Evolutionary conservation across 1,284 basidiomycete species (phyloP).

Genomic region (Leccinum cinnamomeum): DNA sequence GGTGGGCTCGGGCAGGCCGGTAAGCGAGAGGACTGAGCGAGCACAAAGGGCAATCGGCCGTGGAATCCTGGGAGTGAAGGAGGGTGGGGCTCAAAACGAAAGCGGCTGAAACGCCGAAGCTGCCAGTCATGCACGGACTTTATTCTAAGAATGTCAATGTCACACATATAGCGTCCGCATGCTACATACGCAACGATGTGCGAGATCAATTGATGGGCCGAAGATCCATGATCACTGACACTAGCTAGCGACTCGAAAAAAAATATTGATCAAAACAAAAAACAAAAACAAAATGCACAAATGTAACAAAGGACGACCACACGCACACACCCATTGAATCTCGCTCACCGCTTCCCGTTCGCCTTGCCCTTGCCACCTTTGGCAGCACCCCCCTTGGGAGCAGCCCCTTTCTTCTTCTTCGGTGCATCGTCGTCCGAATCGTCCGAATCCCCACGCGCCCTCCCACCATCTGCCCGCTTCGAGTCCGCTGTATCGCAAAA

Average conservation of each 20-base stretch:
- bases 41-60: too few species aligned
- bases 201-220: too few species aligned
- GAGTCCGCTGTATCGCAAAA: constrained; percentile 56
- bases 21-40: too few species aligned
- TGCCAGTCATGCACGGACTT: too few species aligned
- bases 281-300: not conserved
- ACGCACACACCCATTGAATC: not conserved
- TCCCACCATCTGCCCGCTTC: constrained; percentile 53
- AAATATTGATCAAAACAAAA: not conserved
- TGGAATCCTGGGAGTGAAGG: too few species aligned
- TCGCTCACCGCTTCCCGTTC: constrained; percentile 42
- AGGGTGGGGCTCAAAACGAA: too few species aligned
- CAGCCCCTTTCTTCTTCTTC: constrained; percentile 67
- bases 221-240: too few species aligned
- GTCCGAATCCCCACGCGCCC: constrained; percentile 58
- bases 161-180: too few species aligned
- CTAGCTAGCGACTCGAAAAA: not conserved
- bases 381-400: constrained; percentile 38
- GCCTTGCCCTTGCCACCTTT: constrained; percentile 39
- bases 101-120: too few species aligned
- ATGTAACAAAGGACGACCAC: not conserved
- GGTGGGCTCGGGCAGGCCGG: too few species aligned
- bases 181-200: too few species aligned
- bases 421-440: constrained; percentile 61
- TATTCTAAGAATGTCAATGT: too few species aligned